Conservation (phyloP, 2,329 filamentous ascomycete species). For the Aspergillus fijiensis region DNA sequence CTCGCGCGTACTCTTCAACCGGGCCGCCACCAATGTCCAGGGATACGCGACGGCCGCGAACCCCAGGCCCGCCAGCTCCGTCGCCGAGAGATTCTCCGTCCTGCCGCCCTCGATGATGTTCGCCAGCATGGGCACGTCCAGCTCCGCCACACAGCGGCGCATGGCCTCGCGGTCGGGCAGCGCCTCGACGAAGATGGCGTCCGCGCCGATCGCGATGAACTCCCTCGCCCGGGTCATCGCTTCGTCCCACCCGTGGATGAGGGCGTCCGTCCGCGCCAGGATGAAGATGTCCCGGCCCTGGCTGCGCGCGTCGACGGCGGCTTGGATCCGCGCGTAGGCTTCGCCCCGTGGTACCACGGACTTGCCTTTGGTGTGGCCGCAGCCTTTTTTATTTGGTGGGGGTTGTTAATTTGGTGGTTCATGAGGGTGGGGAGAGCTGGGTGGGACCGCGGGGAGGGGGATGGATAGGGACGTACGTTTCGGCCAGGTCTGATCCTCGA, state of each 20-base stretch:
- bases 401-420: neutral
- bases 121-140: slow-evolving; percentile 43
- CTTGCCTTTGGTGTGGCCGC: slow-evolving; percentile 50
- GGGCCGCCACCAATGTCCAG: slow-evolving; percentile 48
- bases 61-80: slow-evolving; percentile 41
- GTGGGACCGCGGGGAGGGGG: neutral
- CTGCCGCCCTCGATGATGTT: slow-evolving; percentile 49
- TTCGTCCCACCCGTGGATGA: slow-evolving; percentile 45
- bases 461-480: slow-evolving; percentile 38
- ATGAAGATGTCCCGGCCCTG: slow-evolving; percentile 49
- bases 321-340: slow-evolving; percentile 49
- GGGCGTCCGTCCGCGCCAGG: slow-evolving; percentile 47
- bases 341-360: slow-evolving; percentile 47
- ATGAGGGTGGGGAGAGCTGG: neutral
- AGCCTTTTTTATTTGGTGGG: slow-evolving; percentile 29
- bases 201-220: slow-evolving; percentile 47
- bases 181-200: slow-evolving; percentile 49
- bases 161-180: slow-evolving; percentile 47
- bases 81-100: slow-evolving; percentile 43
- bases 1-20: slow-evolving; percentile 41
- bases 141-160: slow-evolving; percentile 38
- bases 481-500: slow-evolving; percentile 53
- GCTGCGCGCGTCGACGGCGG: slow-evolving; percentile 48
- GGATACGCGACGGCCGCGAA: slow-evolving; percentile 47
- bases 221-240: slow-evolving; percentile 44